phyloP scores from a whole-genome alignment of 2,329 filamentous ascomycete genomes.

The Sporothrix phasma region DNA sequence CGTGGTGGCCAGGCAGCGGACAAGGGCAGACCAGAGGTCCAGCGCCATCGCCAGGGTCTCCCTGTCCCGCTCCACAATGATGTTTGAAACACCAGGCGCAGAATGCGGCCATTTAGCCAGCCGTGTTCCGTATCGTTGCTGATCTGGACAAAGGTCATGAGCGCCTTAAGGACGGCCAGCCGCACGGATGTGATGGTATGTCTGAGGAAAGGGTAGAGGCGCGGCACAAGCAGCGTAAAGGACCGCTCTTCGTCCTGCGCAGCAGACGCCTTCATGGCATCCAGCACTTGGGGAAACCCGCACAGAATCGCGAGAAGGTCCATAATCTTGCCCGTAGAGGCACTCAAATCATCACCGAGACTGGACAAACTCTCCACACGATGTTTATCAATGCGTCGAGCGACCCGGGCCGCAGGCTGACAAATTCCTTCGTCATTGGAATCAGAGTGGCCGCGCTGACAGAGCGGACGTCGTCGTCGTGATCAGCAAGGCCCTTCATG shows the following conservation, averaged over 20 bases:
- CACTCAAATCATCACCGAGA: slow-evolving; percentile 91
- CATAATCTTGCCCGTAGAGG: slow-evolving; percentile 97
- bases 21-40: slow-evolving; percentile 75
- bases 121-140: slow-evolving; percentile 70
- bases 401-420: slow-evolving; percentile 67
- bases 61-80: slow-evolving; percentile 84
- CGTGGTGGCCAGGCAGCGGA: slow-evolving; percentile 53
- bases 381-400: slow-evolving; percentile 81
- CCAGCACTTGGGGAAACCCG: slow-evolving; percentile 82
- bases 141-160: slow-evolving; percentile 86
- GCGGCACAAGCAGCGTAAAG: slow-evolving; percentile 83
- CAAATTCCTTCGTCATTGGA: slow-evolving; percentile 91
- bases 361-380: slow-evolving; percentile 94
- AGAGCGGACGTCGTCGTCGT: slow-evolving; percentile 89
- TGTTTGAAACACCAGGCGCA: slow-evolving; percentile 91
- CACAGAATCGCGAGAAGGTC: slow-evolving; percentile 92
- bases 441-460: slow-evolving; percentile 96
- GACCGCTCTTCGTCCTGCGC: slow-evolving; percentile 74
- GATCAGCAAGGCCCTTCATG: slow-evolving; percentile 86
- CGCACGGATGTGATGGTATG: slow-evolving; percentile 96
- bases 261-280: slow-evolving; percentile 88
- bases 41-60: slow-evolving; percentile 73
- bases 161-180: slow-evolving; percentile 80
- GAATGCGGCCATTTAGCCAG: slow-evolving; percentile 84
- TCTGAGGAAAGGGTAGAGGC: slow-evolving; percentile 88